Evolutionary conservation across 257 asterid species (phyloP).

Genomic region (Rauvolfia tetraphylla): DNA sequence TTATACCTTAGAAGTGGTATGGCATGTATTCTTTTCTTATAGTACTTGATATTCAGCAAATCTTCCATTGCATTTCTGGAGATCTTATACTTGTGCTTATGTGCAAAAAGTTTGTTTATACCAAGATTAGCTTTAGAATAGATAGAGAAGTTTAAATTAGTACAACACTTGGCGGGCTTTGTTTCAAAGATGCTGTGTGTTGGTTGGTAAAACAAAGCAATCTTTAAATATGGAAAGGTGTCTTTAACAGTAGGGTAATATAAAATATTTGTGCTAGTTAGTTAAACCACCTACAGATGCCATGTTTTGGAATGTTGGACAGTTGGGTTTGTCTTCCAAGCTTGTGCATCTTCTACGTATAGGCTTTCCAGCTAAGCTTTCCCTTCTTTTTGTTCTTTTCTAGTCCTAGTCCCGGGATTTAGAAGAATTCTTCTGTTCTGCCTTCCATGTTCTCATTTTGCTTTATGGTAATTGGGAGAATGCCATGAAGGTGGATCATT

Average conservation of each 20-base stretch:
- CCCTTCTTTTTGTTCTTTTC: slow-evolving; percentile 32
- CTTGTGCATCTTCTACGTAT: slow-evolving; percentile 26
- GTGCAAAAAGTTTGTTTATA: slow-evolving; percentile 10
- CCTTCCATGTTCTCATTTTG: slow-evolving; percentile 10
- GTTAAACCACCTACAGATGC: slow-evolving; percentile 9
- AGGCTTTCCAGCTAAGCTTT: slow-evolving; percentile 41
- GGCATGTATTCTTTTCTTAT: slow-evolving; percentile 14
- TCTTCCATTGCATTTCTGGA: slow-evolving; percentile 11
- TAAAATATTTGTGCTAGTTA: slow-evolving; percentile 12
- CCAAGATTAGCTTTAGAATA: not conserved
- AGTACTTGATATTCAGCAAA: slow-evolving; percentile 1
- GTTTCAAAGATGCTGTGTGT: not conserved
- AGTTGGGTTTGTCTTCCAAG: slow-evolving; percentile 25
- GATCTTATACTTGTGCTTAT: slow-evolving; percentile 17
- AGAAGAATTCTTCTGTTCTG: slow-evolving; percentile 16
- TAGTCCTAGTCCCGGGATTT: slow-evolving; percentile 14
- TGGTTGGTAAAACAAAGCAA: slow-evolving; percentile 13
- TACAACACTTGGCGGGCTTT: slow-evolving; percentile 1
- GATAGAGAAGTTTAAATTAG: not conserved
- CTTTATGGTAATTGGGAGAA: slow-evolving; percentile 3
- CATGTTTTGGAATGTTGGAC: slow-evolving; percentile 32
- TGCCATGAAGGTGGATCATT: slow-evolving; percentile 7
- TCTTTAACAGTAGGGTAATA: slow-evolving; percentile 13
- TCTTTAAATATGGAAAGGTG: slow-evolving; percentile 1
- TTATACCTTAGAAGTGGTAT: slow-evolving; percentile 1